Percentiles rank a stretch among this genome's conserved stretches.
Conservation (phyloP, 345 rosid species). For the Clausena lansium region DNA sequence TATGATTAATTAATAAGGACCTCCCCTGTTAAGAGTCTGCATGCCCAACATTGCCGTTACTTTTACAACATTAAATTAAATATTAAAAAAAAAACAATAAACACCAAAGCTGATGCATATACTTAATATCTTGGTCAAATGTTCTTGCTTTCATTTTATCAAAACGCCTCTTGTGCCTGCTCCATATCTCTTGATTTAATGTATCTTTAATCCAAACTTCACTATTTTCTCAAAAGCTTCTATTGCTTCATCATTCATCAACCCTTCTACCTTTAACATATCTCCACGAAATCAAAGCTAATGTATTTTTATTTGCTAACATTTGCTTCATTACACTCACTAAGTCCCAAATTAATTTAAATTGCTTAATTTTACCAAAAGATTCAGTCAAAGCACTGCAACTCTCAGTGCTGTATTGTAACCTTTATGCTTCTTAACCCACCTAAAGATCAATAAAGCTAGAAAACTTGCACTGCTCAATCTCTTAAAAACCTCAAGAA, state of each 20-base stretch:
- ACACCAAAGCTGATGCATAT: too few relatives aligned
- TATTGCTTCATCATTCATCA: slow-evolving; percentile 67
- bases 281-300: slow-evolving; percentile 61
- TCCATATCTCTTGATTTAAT: slow-evolving; percentile 64
- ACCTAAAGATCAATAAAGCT: too few relatives aligned
- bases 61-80: too few relatives aligned
- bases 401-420: slow-evolving; percentile 37
- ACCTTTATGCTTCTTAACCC: too few relatives aligned
- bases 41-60: too few relatives aligned
- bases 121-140: slow-evolving; percentile 63
- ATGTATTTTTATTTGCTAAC: slow-evolving; percentile 67
- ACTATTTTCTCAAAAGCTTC: slow-evolving; percentile 69
- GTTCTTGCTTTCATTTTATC: slow-evolving; percentile 71
- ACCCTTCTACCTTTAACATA: slow-evolving; percentile 68
- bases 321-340: slow-evolving; percentile 67
- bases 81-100: too few relatives aligned
- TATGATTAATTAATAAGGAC: too few relatives aligned
- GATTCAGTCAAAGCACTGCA: too few relatives aligned
- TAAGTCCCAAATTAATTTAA: slow-evolving; percentile 48
- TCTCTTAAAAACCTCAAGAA: too few relatives aligned
- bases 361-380: too few relatives aligned
- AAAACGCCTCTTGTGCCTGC: slow-evolving; percentile 71
- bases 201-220: slow-evolving; percentile 54
- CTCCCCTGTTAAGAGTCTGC: too few relatives aligned
- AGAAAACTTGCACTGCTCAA: background rate